These are phyloP conservation scores for Eimeria acervulina DNA, from an alignment of 169 alveolate genomes.

Conservation along the genomic window DNA sequence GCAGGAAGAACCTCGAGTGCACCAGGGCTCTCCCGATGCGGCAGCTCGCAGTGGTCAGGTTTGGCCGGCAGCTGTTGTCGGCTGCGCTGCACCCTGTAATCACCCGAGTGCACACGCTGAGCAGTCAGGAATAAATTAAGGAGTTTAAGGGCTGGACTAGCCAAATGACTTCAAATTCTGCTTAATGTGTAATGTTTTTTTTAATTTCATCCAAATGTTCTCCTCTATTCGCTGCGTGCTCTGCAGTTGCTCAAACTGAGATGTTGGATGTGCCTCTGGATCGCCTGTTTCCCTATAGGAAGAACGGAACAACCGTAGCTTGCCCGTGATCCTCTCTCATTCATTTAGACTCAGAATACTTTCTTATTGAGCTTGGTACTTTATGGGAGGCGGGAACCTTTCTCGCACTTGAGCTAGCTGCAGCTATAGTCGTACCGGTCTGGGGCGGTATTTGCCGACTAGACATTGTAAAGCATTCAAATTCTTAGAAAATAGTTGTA, in stretches of 20 bases:
- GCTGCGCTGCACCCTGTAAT: slow-evolving; percentile 30
- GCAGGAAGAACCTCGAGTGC: slow-evolving; percentile 1
- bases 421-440: not conserved
- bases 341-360: not conserved
- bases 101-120: not conserved
- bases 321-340: not conserved
- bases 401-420: not conserved
- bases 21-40: slow-evolving; percentile 31
- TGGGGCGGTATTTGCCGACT: not conserved
- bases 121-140: not conserved
- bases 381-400: not conserved
- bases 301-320: not conserved
- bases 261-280: not conserved
- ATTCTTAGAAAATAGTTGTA: not conserved
- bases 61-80: slow-evolving; percentile 66
- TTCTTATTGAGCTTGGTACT: not conserved
- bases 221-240: not conserved
- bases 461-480: not conserved
- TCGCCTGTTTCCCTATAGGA: not conserved
- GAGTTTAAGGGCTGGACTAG: not conserved
- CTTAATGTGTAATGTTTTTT: not conserved
- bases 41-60: slow-evolving; percentile 69
- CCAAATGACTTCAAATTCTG: not conserved
- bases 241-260: not conserved
- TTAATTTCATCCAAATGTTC: not conserved